These are phyloP conservation scores for Ilyonectria robusta DNA, from an alignment of 2,329 filamentous ascomycete species.

Conservation along the genomic window DNA sequence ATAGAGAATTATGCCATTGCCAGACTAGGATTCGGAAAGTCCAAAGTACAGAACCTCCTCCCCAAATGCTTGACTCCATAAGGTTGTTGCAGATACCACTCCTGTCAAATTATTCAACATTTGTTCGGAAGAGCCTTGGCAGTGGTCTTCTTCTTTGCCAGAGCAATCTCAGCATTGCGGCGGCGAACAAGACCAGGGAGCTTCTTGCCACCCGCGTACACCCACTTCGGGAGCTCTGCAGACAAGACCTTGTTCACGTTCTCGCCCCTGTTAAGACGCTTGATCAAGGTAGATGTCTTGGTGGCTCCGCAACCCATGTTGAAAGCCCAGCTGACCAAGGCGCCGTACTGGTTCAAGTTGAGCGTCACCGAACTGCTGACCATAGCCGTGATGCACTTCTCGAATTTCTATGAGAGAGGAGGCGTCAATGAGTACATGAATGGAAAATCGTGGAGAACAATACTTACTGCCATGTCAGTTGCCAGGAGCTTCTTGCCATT, in stretches of 20 bases:
- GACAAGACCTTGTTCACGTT: constrained; percentile 54
- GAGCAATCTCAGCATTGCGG: constrained; percentile 60
- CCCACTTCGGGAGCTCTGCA: constrained; percentile 64
- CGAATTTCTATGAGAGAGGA: constrained; percentile 36
- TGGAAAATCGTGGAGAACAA: constrained; percentile 49
- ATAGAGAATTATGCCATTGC: too few species aligned
- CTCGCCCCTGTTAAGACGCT: constrained; percentile 36
- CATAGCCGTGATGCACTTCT: constrained; percentile 57
- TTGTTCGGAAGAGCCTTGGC: constrained; percentile 31
- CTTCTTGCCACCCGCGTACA: constrained; percentile 56
- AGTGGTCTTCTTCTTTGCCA: constrained; percentile 44
- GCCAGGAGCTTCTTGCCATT: constrained; percentile 52
- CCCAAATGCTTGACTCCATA: too few species aligned
- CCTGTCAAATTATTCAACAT: constrained; percentile 7
- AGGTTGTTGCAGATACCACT: too few species aligned
- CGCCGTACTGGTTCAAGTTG: constrained; percentile 66
- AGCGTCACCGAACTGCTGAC: constrained; percentile 44
- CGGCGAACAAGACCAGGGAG: constrained; percentile 58
- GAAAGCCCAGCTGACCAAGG: constrained; percentile 66
- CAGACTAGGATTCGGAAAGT: too few species aligned
- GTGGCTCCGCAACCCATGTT: constrained; percentile 63
- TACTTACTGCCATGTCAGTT: not conserved
- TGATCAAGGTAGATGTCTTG: constrained; percentile 54
- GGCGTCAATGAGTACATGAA: not conserved
- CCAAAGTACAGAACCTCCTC: too few species aligned